Evolutionary conservation across 129 eudicot genomes (phyloP), one percentile per base, ranked within the genome.

Genomic region (Flaveria ramosissima): DNA sequence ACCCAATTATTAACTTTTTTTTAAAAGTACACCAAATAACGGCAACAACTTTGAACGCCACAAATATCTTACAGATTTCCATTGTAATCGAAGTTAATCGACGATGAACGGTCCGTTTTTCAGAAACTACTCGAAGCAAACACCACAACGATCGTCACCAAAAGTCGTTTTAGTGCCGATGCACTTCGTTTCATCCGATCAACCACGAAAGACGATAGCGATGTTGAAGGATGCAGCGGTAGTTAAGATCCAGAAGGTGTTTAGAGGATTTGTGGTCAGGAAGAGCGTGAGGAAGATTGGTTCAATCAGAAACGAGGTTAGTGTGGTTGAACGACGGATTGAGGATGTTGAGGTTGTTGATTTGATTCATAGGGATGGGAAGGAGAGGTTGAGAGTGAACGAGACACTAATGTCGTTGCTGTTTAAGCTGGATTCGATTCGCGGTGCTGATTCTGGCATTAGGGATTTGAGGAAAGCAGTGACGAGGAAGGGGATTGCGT

Each of bases 331-430:
- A n/a, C n/a, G n/a, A n/a, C n/a, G n/a, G n/a, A n/a, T n/a, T n/a
- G n/a, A n/a, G n/a, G n/a, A n/a, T n/a, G n/a, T n/a, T n/a, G n/a
- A n/a, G n/a, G n/a, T n/a, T n/a, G n/a, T n/a, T n/a, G n/a, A n/a
- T n/a, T n/a, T n/a, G n/a, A n/a, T n/a, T n/a, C n/a, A n/a, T n/a
- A n/a, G n/a, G n/a, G n/a, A n/a, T n/a, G n/a, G n/a, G n/a, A n/a
- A n/a, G n/a, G n/a, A n/a, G n/a, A n/a, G n/a, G n/a, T n/a, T n/a
- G n/a, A n/a, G n/a, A n/a, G n/a, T n/a, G n/a, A n/a, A n/a, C n/a
- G n/a, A 89, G 82, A 64, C 74, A 15, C 60, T 92, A 7, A 92
- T 89, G 97, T 76, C 84, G 45, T 68, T 84, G 81, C 85, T 87
- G 8, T 80, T 92, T 9, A 87, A 85, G 75, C 55, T 89, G 72